phyloP scores from a whole-genome alignment of 1,284 basidiomycete genomes.

The Chalciporus piperatoides region DNA sequence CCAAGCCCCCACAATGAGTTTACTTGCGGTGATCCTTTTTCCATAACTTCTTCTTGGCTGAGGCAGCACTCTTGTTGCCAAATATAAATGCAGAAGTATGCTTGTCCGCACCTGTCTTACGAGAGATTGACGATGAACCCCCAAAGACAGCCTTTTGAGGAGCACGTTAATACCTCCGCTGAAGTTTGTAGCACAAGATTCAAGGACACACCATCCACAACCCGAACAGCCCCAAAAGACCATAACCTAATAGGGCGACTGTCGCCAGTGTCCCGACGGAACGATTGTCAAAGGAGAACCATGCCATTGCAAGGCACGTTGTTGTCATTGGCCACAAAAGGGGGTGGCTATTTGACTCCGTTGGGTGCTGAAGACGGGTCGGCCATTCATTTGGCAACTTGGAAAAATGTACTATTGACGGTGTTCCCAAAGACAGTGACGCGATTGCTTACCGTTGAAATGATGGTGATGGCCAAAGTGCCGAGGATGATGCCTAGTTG shows the following conservation, averaged over 20 bases:
- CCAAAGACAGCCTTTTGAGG: slow-evolving; percentile 62
- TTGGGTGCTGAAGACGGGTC: slow-evolving; percentile 25
- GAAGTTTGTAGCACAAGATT: slow-evolving; percentile 16
- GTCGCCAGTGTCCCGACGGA: slow-evolving; percentile 55
- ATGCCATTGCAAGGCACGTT: slow-evolving; percentile 50
- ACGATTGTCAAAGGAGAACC: slow-evolving; percentile 62
- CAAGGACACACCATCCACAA: slow-evolving; percentile 62
- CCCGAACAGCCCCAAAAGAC: slow-evolving; percentile 59
- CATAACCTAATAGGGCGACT: slow-evolving; percentile 47
- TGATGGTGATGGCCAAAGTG: slow-evolving; percentile 49
- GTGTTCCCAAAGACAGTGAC: slow-evolving; percentile 3
- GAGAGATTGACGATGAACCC: slow-evolving; percentile 52
- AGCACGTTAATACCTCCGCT: slow-evolving; percentile 15
- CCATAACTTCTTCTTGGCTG: slow-evolving; percentile 65
- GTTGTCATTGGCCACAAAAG: slow-evolving; percentile 56
- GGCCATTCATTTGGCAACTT: slow-evolving; percentile 45
- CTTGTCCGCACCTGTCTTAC: slow-evolving; percentile 76
- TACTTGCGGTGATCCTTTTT: slow-evolving; percentile 40
- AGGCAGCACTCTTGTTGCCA: slow-evolving; percentile 69
- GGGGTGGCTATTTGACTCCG: slow-evolving; percentile 45
- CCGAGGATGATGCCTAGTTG: slow-evolving; percentile 60
- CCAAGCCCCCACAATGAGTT: no score
- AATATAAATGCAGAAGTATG: slow-evolving; percentile 75
- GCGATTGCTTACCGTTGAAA: slow-evolving; percentile 49
- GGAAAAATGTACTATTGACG: slow-evolving; percentile 1